These are phyloP conservation scores for Populus hybrid DNA, from an alignment of 441 rosid species.

Conservation along the genomic window DNA sequence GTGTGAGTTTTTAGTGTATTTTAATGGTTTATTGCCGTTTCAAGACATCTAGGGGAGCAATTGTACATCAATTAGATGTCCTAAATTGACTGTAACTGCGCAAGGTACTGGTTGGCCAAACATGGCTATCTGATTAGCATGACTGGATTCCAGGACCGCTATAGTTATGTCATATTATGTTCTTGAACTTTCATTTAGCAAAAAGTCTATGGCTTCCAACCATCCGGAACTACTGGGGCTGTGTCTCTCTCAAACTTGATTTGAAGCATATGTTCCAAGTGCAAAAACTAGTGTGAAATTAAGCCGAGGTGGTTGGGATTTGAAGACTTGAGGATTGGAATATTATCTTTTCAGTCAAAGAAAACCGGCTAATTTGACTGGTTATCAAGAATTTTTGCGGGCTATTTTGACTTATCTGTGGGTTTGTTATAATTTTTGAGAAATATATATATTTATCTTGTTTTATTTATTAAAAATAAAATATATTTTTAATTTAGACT, in stretches of 20 bases:
- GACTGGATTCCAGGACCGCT: constrained; percentile 3
- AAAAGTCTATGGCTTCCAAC: not conserved
- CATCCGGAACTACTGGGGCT: not conserved
- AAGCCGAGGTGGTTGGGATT: constrained; percentile 7
- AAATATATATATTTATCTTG: too few relatives aligned
- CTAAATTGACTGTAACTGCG: constrained; percentile 11
- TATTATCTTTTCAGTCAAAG: not conserved
- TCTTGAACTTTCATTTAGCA: constrained; percentile 8
- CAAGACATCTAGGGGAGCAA: not conserved
- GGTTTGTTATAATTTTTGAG: not conserved
- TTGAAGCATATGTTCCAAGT: not conserved
- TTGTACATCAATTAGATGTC: constrained; percentile 11
- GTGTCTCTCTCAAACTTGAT: not conserved
- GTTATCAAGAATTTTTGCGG: not conserved
- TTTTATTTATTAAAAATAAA: too few relatives aligned
- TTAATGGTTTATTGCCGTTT: not conserved
- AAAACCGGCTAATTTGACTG: constrained; percentile 17
- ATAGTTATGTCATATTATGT: not conserved
- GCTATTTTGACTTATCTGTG: not conserved
- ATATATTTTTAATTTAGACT: too few relatives aligned
- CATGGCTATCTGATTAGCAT: not conserved
- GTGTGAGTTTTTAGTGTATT: not conserved
- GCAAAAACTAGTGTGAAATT: not conserved
- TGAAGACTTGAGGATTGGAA: not conserved
- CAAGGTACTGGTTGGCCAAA: constrained; percentile 4